Base-by-base conservation (phyloP, 1,284 basidiomycete genomes). In the Boletus chippewaensis region DNA sequence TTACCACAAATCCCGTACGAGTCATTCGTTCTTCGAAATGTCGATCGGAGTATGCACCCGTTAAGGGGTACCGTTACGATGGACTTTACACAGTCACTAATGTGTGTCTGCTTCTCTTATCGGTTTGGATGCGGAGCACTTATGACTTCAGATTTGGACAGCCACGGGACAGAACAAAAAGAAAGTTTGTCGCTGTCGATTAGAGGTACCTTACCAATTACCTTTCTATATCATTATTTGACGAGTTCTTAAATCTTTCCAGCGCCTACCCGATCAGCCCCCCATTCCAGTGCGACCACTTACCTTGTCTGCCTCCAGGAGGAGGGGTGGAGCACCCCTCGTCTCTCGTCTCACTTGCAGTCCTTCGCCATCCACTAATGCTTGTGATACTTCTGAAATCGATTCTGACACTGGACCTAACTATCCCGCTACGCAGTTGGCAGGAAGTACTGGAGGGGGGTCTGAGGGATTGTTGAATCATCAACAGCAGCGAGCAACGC, bases 181-280 rank as follows among this genome's bases (percentile, higher is more conserved):
- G 26, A 26, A 45, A 0, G 59, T 69, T 2, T 65, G 63, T 51
- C 62, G 60, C 13, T 67, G 57, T 43, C 53, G 49, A 47, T 34
- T 67, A 20, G 65, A 67, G 62, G 63, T 66, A 13, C 29, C 1
- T 18, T 31, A 2, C 24, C 8, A n/a, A 28, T 11, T n/a, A n/a
- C 22, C 3, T 15, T 11, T 32, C n/a, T 8, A 38, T 3, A 12
- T 15, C 22, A 0, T 32, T 34, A 9, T 22, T 16, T 54, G 26
- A 54, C 12, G 10, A 11, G 13, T 40, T 40, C 10, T 36, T 34
- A 13, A 15, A 34, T 22, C 47, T 24, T n/a, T 40, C 18, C 10
- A 65, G 63, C 61, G 63, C n/a, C 22, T 65, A 22, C 66, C 61
- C 18, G 51, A 22, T 16, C 63, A 65, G 32, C 56, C 61, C 8